Conservation (phyloP, 441 rosid genomes). For the Corymbia calophylla region DNA sequence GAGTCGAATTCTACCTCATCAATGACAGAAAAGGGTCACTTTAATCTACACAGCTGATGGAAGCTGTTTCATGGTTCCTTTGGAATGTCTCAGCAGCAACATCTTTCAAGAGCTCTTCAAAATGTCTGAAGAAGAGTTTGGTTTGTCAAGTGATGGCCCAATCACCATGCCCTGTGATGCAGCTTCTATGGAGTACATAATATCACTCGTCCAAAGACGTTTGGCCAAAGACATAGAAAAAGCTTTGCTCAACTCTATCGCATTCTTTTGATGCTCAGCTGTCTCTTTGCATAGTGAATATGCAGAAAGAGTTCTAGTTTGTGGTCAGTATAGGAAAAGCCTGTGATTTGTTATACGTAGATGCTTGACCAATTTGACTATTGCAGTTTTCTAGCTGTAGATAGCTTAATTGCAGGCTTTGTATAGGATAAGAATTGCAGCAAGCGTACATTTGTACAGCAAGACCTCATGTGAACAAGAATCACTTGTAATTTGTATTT, state of each 20-base stretch:
- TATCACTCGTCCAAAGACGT: not conserved
- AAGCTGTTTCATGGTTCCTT: conserved; percentile 14
- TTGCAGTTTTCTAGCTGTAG: no score
- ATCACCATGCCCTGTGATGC: conserved; percentile 29
- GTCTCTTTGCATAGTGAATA: conserved; percentile 1
- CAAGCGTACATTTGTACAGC: not conserved
- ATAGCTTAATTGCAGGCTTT: not conserved
- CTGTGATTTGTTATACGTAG: no score
- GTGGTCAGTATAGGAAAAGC: not conserved
- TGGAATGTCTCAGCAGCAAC: conserved; percentile 5
- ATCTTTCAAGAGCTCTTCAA: conserved; percentile 25
- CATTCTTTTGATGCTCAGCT: not conserved
- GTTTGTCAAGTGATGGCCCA: conserved; percentile 19
- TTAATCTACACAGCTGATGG: not conserved
- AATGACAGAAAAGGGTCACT: no score
- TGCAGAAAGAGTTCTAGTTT: not conserved
- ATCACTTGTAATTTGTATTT: not conserved
- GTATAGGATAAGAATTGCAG: not conserved
- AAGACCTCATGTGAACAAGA: not conserved
- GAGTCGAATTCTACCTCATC: no score
- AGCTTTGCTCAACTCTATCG: conserved; percentile 9
- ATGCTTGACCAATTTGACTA: no score
- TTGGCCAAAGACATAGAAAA: conserved; percentile 4
- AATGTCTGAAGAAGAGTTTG: conserved; percentile 36
- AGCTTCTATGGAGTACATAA: conserved; percentile 11